Conservation (phyloP, 2,329 filamentous ascomycete genomes). For the Lasiodiplodia hormozganensis region DNA sequence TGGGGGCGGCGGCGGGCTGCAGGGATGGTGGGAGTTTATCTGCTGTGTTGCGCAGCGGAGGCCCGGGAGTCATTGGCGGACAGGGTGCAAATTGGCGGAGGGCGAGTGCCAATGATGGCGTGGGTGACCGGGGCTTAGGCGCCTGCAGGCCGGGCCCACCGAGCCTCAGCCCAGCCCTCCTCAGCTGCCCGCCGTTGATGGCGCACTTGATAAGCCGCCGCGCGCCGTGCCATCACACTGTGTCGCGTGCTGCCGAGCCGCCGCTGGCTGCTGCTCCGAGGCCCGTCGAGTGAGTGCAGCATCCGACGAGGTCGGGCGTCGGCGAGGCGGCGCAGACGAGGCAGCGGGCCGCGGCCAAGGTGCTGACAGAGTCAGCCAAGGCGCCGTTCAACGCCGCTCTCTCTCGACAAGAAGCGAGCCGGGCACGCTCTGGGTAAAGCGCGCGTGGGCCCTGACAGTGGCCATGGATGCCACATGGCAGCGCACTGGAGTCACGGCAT, state of each 20-base stretch:
- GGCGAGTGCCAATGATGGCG: slow-evolving; percentile 9
- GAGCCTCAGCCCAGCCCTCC: slow-evolving; percentile 18
- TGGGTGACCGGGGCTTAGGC: slow-evolving; percentile 2
- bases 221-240: background rate
- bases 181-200: slow-evolving; percentile 3
- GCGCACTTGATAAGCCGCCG: slow-evolving; percentile 18
- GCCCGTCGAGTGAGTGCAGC: background rate
- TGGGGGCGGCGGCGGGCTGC: slow-evolving; percentile 1
- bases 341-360: slow-evolving; percentile 10
- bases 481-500: slow-evolving; percentile 1
- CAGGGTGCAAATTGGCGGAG: background rate
- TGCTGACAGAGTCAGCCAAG: slow-evolving; percentile 9
- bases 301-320: too few species aligned
- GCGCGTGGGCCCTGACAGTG: slow-evolving; percentile 16
- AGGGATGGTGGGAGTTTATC: slow-evolving; percentile 7
- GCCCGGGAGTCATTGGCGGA: slow-evolving; percentile 13
- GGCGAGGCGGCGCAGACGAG: background rate
- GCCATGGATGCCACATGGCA: slow-evolving; percentile 27
- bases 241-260: slow-evolving; percentile 8
- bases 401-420: background rate
- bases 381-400: background rate
- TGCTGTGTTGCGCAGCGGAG: slow-evolving; percentile 5
- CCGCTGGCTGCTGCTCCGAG: background rate
- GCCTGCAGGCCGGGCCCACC: slow-evolving; percentile 17
- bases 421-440: slow-evolving; percentile 1